Conservation (phyloP, 139 green algal genomes). For the Chlorella ohadii region DNA sequence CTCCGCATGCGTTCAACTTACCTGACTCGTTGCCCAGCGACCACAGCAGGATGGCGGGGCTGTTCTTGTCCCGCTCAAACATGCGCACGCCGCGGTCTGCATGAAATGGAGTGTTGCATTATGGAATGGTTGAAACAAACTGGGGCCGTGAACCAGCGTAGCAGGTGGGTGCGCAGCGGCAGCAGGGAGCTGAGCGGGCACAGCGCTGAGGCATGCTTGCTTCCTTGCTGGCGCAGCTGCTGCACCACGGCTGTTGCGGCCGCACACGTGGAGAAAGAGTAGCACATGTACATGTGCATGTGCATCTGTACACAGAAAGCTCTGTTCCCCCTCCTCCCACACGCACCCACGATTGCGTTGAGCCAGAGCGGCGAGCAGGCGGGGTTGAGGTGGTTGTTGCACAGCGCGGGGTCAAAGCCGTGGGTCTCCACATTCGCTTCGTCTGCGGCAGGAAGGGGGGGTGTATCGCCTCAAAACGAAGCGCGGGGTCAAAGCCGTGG, state of each 20-base stretch:
- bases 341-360: slow-evolving; percentile 66
- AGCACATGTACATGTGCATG: neutral
- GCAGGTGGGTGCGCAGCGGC: too few relatives aligned
- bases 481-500: slow-evolving; percentile 93
- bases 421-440: slow-evolving; percentile 99
- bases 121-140: too few relatives aligned
- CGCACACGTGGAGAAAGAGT: neutral
- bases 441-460: slow-evolving; percentile 53
- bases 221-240: too few relatives aligned
- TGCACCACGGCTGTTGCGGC: too few relatives aligned
- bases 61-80: slow-evolving; percentile 92
- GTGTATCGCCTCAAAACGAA: slow-evolving; percentile 37
- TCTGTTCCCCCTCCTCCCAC: too few relatives aligned
- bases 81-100: slow-evolving; percentile 77
- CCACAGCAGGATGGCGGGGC: slow-evolving; percentile 92
- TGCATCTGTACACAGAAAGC: too few relatives aligned
- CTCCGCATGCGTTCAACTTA: neutral
- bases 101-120: neutral
- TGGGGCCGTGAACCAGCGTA: too few relatives aligned
- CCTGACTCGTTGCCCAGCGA: slow-evolving; percentile 94
- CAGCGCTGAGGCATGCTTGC: too few relatives aligned
- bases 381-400: slow-evolving; percentile 76
- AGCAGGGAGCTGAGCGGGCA: too few relatives aligned
- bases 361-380: slow-evolving; percentile 74
- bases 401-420: slow-evolving; percentile 90